Evolutionary conservation across 1,139 yeast genomes (phyloP).

Genomic region (Zygosaccharomyces pseudobailii): DNA sequence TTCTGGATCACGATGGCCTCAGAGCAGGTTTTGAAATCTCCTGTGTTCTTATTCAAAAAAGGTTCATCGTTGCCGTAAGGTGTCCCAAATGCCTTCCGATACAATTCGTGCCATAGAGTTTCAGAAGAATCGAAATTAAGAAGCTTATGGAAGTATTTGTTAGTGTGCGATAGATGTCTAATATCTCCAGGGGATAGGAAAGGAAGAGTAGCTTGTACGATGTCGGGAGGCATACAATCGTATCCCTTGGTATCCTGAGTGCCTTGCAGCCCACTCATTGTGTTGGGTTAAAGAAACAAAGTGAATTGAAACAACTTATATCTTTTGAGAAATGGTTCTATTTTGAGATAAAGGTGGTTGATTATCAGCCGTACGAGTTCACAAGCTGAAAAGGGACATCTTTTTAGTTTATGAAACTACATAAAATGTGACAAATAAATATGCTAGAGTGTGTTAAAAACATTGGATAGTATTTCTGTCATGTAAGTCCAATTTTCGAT

Average conservation of each 20-base stretch:
- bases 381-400: not conserved
- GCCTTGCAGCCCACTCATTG: not conserved
- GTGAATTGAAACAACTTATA: not conserved
- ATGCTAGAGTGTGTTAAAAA: slow-evolving; percentile 40
- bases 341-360: not conserved
- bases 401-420: not conserved
- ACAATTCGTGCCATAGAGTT: slow-evolving; percentile 45
- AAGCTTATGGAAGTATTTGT: slow-evolving; percentile 33
- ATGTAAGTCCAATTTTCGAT: slow-evolving; percentile 73
- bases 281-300: not conserved
- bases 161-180: slow-evolving; percentile 43
- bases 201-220: slow-evolving; percentile 29
- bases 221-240: slow-evolving; percentile 29
- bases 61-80: slow-evolving; percentile 39
- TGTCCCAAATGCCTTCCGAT: slow-evolving; percentile 46
- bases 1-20: slow-evolving; percentile 31
- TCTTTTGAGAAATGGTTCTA: not conserved
- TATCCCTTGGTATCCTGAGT: not conserved
- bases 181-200: slow-evolving; percentile 45
- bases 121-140: slow-evolving; percentile 36
- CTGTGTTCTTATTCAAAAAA: slow-evolving; percentile 28
- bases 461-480: slow-evolving; percentile 57
- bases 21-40: slow-evolving; percentile 25
- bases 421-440: not conserved
- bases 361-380: not conserved